Evolutionary conservation across 805 yeast species (phyloP), one percentile per base, ranked within the genome.

Genomic region (Clavispora asparagi): DNA sequence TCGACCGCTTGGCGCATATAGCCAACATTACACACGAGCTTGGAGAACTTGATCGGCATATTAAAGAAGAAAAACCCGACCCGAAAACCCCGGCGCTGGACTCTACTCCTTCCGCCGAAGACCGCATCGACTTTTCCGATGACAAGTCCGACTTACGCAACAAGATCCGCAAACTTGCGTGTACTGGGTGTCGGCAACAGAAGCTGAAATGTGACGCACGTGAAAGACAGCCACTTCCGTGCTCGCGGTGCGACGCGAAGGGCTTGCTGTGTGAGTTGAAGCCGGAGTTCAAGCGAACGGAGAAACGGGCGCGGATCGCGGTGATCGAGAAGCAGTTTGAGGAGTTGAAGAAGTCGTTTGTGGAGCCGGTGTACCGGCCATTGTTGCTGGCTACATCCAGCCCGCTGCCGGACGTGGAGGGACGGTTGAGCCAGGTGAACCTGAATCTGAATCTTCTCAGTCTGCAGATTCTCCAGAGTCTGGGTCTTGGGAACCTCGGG

Each of bases 141-240:
- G 56, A 48, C 35, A 33, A 35, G 11, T 33, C 31, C 40, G 52
- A 40, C 40, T 39, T n/a, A 36, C 47, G 25, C 53, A 31, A 23
- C 44, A 65, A 56, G 43, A 55, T 63, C 35, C 84, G 82, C 61
- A 74, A 81, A 46, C 80, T 90, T 61, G 98, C 98, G 0, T 94
- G 99, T 70, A 89, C 88, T 1, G 96, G 92, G 58, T 94, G 99
- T 62, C 79, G 98, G 12, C 98, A 94, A 65, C 99, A 92, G 63
- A 94, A 94, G 66, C 84, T 90, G 31, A 80, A 82, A 57, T 91
- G 97, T 68, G 96, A 91, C 66, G 95, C 96, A 11, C 79, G 75
- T 52, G 90, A 81, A 48, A 74, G 71, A 42, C 78, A 82, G 29
- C 96, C 96, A 0, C 71, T 71, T 8, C 87, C 96, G 1, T 94